These are phyloP conservation scores for Thalassiosira profunda DNA, from an alignment of 108 stramenopile genomes.

Conservation along the genomic window DNA sequence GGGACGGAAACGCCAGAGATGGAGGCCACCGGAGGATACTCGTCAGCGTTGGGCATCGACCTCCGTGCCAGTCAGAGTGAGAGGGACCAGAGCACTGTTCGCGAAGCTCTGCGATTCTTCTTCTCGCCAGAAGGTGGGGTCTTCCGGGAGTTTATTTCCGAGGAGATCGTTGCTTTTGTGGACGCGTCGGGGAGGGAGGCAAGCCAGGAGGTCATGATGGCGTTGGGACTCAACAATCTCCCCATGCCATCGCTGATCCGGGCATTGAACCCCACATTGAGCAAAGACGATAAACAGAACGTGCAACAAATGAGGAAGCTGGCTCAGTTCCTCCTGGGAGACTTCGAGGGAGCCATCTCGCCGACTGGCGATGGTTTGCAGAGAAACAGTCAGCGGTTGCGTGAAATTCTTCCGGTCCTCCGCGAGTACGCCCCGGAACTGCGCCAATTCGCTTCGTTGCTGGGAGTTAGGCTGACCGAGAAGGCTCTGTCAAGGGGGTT, in stretches of 20 bases:
- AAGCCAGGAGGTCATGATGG: conserved; percentile 55
- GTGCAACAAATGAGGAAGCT: conserved; percentile 85
- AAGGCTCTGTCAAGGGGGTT: conserved; percentile 73
- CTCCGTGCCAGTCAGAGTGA: conserved; percentile 32
- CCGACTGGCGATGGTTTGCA: conserved; percentile 23
- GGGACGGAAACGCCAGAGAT: neutral
- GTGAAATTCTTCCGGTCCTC: conserved; percentile 70
- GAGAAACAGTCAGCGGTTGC: conserved; percentile 50
- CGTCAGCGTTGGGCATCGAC: conserved; percentile 21
- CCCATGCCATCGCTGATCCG: conserved; percentile 78
- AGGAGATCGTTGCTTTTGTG: conserved; percentile 88
- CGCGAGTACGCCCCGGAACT: conserved; percentile 79
- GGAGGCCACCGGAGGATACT: conserved; percentile 18
- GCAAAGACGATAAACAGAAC: conserved; percentile 63
- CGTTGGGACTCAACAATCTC: conserved; percentile 60
- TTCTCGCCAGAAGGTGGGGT: conserved; percentile 91
- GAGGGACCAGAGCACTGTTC: conserved; percentile 71
- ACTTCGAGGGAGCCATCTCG: conserved; percentile 67
- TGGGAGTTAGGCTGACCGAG: conserved; percentile 76
- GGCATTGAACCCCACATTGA: conserved; percentile 71
- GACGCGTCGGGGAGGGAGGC: conserved; percentile 83
- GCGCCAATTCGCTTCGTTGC: conserved; percentile 68
- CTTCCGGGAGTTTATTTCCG: conserved; percentile 92
- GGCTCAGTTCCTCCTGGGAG: conserved; percentile 74
- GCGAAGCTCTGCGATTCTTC: conserved; percentile 93